Evolutionary conservation across 768 basidiomycete genomes (phyloP).

Genomic region (Russula earlei): DNA sequence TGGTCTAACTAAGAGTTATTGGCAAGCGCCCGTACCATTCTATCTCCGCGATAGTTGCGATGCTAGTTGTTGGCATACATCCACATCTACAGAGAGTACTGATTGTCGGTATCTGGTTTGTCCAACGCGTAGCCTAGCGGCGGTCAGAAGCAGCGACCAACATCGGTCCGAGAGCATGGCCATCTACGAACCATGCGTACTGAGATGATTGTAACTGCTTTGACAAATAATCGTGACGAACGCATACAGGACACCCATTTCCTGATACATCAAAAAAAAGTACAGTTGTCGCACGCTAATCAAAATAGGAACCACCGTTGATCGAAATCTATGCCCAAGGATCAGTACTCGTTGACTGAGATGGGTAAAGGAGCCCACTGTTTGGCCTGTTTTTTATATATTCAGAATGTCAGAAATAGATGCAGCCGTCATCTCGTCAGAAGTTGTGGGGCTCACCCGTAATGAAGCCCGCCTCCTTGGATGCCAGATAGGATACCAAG

Average conservation of each 20-base stretch:
- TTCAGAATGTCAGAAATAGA: not conserved
- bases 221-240: not conserved
- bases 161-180: not conserved
- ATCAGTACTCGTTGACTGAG: not conserved
- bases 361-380: not conserved
- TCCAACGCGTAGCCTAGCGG: not conserved
- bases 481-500: slow-evolving; percentile 19
- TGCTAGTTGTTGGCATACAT: too few species aligned
- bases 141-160: not conserved
- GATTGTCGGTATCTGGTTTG: not conserved
- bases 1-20: not conserved
- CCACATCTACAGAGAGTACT: not conserved
- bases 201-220: not conserved
- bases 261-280: too few species aligned
- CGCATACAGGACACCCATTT: not conserved
- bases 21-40: not conserved
- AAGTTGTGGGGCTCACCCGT: slow-evolving; percentile 8
- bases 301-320: slow-evolving; percentile 1
- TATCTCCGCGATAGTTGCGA: not conserved
- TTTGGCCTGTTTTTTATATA: slow-evolving; percentile 10
- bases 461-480: slow-evolving; percentile 17
- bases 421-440: not conserved
- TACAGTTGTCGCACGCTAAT: not conserved
- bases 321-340: not conserved
- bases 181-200: not conserved